Percentiles rank a stretch among this genome's conserved stretches.
phyloP scores from a whole-genome alignment of 495 filamentous ascomycete species.

The Hypoxylon lenormandii region DNA sequence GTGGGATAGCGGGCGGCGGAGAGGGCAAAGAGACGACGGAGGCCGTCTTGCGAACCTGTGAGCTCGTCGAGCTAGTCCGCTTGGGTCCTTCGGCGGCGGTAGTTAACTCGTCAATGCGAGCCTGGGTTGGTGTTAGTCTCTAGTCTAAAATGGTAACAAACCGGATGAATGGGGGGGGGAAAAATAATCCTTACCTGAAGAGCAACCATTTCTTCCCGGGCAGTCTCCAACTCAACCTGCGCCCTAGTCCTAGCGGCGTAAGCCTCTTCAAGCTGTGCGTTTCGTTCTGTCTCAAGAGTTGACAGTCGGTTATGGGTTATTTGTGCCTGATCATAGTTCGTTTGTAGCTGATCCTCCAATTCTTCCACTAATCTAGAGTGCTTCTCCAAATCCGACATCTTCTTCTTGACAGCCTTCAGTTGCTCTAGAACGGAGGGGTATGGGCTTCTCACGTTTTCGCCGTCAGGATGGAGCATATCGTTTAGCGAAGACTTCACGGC shows the following conservation, averaged over 20 bases:
- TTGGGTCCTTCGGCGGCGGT: slow-evolving; percentile 60
- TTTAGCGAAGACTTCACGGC: slow-evolving; percentile 61
- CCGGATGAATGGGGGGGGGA: neutral
- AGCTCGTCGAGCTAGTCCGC: slow-evolving; percentile 78
- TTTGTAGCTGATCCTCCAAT: slow-evolving; percentile 95
- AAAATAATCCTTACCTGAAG: slow-evolving; percentile 72
- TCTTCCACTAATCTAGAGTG: slow-evolving; percentile 91
- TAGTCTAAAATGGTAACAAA: slow-evolving; percentile 38
- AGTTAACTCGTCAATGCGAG: slow-evolving; percentile 66
- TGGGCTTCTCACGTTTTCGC: slow-evolving; percentile 60
- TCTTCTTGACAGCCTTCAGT: slow-evolving; percentile 77
- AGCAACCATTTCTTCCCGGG: slow-evolving; percentile 70
- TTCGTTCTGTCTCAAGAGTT: slow-evolving; percentile 76
- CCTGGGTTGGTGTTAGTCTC: slow-evolving; percentile 62
- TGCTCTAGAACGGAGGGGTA: slow-evolving; percentile 73
- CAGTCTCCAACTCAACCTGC: slow-evolving; percentile 68
- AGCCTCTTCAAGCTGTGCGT: slow-evolving; percentile 70
- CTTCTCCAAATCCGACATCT: slow-evolving; percentile 78
- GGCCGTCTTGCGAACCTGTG: slow-evolving; percentile 83
- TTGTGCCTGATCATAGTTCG: slow-evolving; percentile 92
- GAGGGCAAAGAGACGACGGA: slow-evolving; percentile 88
- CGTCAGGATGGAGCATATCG: slow-evolving; percentile 58
- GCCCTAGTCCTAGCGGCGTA: slow-evolving; percentile 62
- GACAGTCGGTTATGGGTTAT: slow-evolving; percentile 79
- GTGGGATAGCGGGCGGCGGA: slow-evolving; percentile 89